Conservation (phyloP, 352 stramenopile genomes). For the Pythium monospermum region DNA sequence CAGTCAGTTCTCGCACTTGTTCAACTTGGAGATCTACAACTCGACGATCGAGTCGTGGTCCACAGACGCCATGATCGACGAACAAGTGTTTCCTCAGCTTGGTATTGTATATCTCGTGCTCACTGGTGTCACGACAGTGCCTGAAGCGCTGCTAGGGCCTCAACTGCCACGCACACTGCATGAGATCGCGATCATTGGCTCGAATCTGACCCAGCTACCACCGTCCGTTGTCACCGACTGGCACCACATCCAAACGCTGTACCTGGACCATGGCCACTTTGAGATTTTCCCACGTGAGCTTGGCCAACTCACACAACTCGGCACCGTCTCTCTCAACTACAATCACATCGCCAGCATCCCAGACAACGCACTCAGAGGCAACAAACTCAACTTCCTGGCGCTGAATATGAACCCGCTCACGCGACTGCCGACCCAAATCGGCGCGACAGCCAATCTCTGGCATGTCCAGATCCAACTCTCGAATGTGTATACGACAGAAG, state of each 20-base stretch:
- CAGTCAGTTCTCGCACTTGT: constrained; percentile 9
- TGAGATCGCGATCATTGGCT: constrained; percentile 21
- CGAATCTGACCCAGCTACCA: constrained; percentile 15
- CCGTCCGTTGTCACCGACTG: constrained; percentile 8
- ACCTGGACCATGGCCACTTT: constrained; percentile 15
- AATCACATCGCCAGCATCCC: constrained; percentile 13
- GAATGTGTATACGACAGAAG: not conserved
- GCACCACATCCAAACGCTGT: constrained; percentile 11
- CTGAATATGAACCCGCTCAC: constrained; percentile 11
- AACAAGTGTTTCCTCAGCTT: not conserved
- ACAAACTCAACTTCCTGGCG: constrained; percentile 2
- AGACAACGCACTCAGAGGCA: constrained; percentile 1
- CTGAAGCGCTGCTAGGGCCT: constrained; percentile 1
- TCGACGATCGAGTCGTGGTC: constrained; percentile 13
- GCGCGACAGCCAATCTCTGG: not conserved
- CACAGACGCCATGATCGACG: constrained; percentile 1
- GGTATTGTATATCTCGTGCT: constrained; percentile 14
- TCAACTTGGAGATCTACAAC: constrained; percentile 21
- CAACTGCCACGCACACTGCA: constrained; percentile 7
- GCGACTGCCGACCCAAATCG: not conserved
- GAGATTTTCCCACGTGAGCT: constrained; percentile 2
- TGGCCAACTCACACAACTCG: constrained; percentile 2
- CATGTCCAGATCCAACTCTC: constrained; percentile 11
- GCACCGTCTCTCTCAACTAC: constrained; percentile 14
- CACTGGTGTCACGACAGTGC: constrained; percentile 10